Conservation (phyloP, 805 yeast species). For the Kuraishia borneana region DNA sequence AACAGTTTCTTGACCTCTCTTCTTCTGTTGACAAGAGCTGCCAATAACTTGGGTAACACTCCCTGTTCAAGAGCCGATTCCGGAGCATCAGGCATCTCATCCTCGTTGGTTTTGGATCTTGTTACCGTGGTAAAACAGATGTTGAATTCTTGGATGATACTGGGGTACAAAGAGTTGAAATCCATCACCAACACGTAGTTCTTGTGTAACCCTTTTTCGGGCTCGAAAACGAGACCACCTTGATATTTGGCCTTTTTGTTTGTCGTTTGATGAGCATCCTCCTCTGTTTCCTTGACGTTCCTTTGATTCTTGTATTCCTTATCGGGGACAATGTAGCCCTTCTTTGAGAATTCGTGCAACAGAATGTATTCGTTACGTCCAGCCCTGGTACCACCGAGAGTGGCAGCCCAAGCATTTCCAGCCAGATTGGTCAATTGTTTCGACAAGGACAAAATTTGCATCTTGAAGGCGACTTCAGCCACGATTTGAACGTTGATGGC, state of each 20-base stretch:
- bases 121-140: conserved; percentile 95
- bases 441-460: conserved; percentile 80
- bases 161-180: conserved; percentile 93
- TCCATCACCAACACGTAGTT: conserved; percentile 91
- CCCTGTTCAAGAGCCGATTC: conserved; percentile 50
- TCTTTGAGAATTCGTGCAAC: conserved; percentile 79
- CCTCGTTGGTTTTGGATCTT: conserved; percentile 42
- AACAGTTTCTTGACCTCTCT: conserved; percentile 81
- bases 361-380: conserved; percentile 92
- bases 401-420: conserved; percentile 95
- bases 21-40: conserved; percentile 81
- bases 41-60: conserved; percentile 75
- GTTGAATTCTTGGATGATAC: conserved; percentile 93
- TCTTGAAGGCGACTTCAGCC: conserved; percentile 69
- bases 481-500: conserved; percentile 54
- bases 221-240: conserved; percentile 95
- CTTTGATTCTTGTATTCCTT: conserved; percentile 39
- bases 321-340: conserved; percentile 82
- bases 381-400: conserved; percentile 89
- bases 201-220: conserved; percentile 89
- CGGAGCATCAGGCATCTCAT: conserved; percentile 64
- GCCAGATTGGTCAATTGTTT: conserved; percentile 88
- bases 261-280: conserved; percentile 32
- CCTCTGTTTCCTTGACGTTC: conserved; percentile 22
- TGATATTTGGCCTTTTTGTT: conserved; percentile 65